These are phyloP conservation scores for Sugiyamaella paludigena DNA, from an alignment of 1,139 yeast species.

Conservation along the genomic window DNA sequence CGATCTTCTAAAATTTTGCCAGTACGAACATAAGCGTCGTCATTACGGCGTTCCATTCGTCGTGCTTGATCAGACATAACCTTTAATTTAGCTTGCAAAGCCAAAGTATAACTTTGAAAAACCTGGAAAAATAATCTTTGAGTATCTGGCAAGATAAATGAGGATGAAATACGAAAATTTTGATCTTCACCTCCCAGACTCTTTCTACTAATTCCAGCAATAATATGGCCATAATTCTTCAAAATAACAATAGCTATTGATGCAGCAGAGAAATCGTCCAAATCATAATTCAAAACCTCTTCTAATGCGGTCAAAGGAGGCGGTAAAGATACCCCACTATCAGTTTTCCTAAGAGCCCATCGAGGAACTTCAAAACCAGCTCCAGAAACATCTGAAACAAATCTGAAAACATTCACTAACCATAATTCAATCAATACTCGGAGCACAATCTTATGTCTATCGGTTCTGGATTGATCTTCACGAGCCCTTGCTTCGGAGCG, in stretches of 20 bases:
- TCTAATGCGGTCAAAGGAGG: constrained; percentile 52
- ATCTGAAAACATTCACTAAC: constrained; percentile 47
- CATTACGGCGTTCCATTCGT: constrained; percentile 44
- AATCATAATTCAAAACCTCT: constrained; percentile 52
- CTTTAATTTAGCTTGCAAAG: constrained; percentile 43
- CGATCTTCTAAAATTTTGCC: constrained; percentile 62
- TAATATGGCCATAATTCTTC: constrained; percentile 45
- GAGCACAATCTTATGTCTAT: constrained; percentile 51
- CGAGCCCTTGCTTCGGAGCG: constrained; percentile 40
- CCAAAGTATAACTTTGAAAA: constrained; percentile 49
- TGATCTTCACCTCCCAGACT: too few species aligned
- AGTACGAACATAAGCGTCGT: constrained; percentile 59
- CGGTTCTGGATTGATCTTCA: constrained; percentile 45
- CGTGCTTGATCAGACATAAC: constrained; percentile 41
- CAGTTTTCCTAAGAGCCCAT: constrained; percentile 38
- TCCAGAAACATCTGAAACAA: constrained; percentile 22
- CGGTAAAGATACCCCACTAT: constrained; percentile 34
- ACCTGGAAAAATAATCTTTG: constrained; percentile 38
- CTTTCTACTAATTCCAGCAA: constrained; percentile 20
- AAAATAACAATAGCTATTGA: constrained; percentile 50
- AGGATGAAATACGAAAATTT: neutral
- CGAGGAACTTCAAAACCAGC: constrained; percentile 41
- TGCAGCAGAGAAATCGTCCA: constrained; percentile 41
- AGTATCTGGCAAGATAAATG: constrained; percentile 24
- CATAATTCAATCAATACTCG: constrained; percentile 62